Percentiles rank a stretch among this genome's conserved stretches.
phyloP scores from a whole-genome alignment of 202 grass and related monocot species.

The Setaria viridis region DNA sequence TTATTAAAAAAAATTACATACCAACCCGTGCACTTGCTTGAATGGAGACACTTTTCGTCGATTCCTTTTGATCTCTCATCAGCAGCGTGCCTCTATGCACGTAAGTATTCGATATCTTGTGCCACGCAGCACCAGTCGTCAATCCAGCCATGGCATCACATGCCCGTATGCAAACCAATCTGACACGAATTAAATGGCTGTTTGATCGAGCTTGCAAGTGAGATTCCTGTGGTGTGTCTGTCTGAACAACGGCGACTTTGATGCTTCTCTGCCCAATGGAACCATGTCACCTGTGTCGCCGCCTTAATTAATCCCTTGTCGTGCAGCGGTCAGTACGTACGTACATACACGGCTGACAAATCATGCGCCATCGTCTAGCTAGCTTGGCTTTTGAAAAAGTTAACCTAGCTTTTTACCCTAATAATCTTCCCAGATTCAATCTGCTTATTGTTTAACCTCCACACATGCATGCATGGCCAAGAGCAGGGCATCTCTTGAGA shows the following conservation, averaged over 20 bases:
- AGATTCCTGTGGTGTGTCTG: constrained; percentile 55
- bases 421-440: not conserved
- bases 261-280: constrained; percentile 61
- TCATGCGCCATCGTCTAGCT: not conserved
- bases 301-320: constrained; percentile 28
- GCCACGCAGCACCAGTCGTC: constrained; percentile 46
- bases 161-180: constrained; percentile 44
- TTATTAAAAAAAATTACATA: not conserved
- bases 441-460: not conserved
- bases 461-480: not conserved
- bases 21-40: not conserved
- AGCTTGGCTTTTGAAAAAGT: not conserved
- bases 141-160: constrained; percentile 49
- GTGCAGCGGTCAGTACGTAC: constrained; percentile 39
- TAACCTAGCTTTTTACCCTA: not conserved
- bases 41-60: too few relatives aligned
- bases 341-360: constrained; percentile 2
- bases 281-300: constrained; percentile 42
- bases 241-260: constrained; percentile 56
- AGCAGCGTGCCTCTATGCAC: not conserved
- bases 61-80: too few relatives aligned
- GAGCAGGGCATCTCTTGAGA: constrained; percentile 54
- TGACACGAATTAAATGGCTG: constrained; percentile 63
- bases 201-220: constrained; percentile 47
- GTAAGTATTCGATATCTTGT: not conserved